A percentile compares a stretch with the other conserved stretches of the same genome.
These are phyloP conservation scores for Stagonosporopsis chrysanthemi DNA, from an alignment of 2,329 filamentous ascomycete genomes.

Conservation along the genomic window DNA sequence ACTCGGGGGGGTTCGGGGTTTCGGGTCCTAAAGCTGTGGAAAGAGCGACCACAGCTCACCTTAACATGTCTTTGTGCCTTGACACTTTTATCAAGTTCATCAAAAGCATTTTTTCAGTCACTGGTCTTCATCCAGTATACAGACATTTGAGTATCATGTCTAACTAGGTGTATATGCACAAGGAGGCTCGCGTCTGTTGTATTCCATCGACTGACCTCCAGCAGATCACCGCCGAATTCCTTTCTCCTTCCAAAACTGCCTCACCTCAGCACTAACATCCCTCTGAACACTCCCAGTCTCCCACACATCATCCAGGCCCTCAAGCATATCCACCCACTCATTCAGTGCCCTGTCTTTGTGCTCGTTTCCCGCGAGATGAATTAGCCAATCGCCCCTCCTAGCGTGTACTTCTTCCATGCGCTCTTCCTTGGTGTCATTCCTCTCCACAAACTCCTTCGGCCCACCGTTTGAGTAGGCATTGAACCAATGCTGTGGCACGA, in stretches of 20 bases:
- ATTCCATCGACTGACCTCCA: not conserved
- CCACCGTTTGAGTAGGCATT: conserved; percentile 52
- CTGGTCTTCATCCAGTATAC: not conserved
- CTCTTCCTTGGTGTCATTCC: conserved; percentile 47
- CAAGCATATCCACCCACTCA: conserved; percentile 41
- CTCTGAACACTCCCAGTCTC: conserved; percentile 32
- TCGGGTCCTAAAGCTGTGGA: not conserved
- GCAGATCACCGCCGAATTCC: conserved; percentile 2
- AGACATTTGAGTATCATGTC: not conserved
- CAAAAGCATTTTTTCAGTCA: not conserved
- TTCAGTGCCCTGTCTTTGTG: conserved; percentile 46
- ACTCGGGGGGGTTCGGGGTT: not conserved
- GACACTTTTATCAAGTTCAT: not conserved
- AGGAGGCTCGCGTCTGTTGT: not conserved
- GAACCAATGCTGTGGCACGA: conserved; percentile 55
- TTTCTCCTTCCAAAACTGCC: conserved; percentile 27
- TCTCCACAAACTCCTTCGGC: conserved; percentile 21
- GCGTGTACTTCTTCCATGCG: conserved; percentile 42
- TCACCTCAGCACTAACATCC: conserved; percentile 34
- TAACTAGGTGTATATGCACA: not conserved
- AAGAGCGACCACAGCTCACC: not conserved
- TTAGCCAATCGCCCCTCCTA: conserved; percentile 52
- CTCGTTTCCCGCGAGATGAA: conserved; percentile 53
- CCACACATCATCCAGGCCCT: conserved; percentile 31
- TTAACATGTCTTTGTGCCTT: not conserved